A percentile compares a stretch with the other conserved stretches of the same genome.
phyloP scores from a whole-genome alignment of 1,284 basidiomycete genomes.

The Tilletia caries region DNA sequence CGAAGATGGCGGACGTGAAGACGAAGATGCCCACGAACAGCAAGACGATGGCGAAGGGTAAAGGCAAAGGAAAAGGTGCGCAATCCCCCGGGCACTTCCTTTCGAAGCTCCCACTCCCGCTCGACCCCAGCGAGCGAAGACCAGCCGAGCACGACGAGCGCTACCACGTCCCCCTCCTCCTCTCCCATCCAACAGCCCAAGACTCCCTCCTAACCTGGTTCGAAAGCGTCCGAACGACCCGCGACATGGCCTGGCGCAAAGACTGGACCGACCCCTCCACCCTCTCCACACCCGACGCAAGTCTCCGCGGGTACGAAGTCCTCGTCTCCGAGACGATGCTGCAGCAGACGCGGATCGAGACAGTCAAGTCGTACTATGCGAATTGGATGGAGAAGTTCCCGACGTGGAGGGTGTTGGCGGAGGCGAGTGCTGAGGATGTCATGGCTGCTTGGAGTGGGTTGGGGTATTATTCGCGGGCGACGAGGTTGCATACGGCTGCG shows the following conservation, averaged over 20 bases:
- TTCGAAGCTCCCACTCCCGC: neutral
- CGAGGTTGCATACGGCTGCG: conserved; percentile 46
- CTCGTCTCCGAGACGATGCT: conserved; percentile 94
- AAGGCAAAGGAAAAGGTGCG: neutral
- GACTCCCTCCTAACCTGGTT: conserved; percentile 62
- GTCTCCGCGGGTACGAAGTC: conserved; percentile 59
- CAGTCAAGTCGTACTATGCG: conserved; percentile 45
- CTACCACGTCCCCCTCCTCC: conserved; percentile 3
- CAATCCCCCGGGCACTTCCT: neutral
- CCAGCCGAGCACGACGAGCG: conserved; percentile 9
- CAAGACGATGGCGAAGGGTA: neutral
- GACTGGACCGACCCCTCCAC: conserved; percentile 56
- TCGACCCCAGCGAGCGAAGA: neutral
- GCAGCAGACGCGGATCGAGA: conserved; percentile 74
- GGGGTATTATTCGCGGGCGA: conserved; percentile 50
- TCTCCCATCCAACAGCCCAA: neutral
- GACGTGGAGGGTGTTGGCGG: conserved; percentile 65
- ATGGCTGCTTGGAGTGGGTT: conserved; percentile 48
- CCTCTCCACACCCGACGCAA: conserved; percentile 55
- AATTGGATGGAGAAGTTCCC: conserved; percentile 49
- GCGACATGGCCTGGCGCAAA: conserved; percentile 84
- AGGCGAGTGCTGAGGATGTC: conserved; percentile 57
- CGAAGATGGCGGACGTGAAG: no score
- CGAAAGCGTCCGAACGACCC: conserved; percentile 61
- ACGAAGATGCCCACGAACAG: no score